These are phyloP conservation scores for Plectranthus barbatus DNA, from an alignment of 257 asterid genomes.

Conservation along the genomic window DNA sequence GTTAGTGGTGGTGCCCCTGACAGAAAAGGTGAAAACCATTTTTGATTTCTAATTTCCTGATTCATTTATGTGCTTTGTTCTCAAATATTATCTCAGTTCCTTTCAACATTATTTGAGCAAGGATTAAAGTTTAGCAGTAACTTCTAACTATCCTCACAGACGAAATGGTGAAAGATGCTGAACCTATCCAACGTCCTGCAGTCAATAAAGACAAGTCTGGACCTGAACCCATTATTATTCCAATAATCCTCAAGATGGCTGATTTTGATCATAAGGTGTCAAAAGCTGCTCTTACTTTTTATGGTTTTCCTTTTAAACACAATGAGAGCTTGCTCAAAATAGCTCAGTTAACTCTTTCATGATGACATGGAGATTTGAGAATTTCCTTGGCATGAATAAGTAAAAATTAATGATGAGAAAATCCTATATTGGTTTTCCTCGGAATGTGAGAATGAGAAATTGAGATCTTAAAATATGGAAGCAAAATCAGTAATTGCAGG, in stretches of 20 bases:
- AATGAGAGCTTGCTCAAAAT: constrained; percentile 1
- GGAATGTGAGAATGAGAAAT: not conserved
- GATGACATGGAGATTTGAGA: not conserved
- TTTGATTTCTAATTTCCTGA: constrained; percentile 2
- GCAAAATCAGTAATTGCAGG: not conserved
- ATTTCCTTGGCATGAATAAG: not conserved
- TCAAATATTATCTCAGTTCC: not conserved
- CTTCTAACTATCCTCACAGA: constrained; percentile 35
- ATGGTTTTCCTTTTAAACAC: constrained; percentile 4
- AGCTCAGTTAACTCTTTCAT: not conserved
- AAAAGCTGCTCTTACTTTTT: constrained; percentile 3
- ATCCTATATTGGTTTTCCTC: not conserved
- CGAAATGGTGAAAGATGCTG: constrained; percentile 40
- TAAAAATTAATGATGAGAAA: not conserved
- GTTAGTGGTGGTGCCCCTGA: constrained; percentile 28
- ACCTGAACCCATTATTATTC: constrained; percentile 79
- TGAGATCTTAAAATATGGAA: not conserved
- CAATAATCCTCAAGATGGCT: constrained; percentile 86
- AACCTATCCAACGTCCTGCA: constrained; percentile 23
- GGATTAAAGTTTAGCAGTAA: not conserved
- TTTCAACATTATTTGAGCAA: not conserved
- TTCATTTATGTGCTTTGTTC: not conserved
- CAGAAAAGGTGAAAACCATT: constrained; percentile 36
- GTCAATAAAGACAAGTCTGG: constrained; percentile 60
- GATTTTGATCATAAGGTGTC: constrained; percentile 93